Conservation (phyloP, 306 rosid genomes). For the Pyrus pyrifolia region DNA sequence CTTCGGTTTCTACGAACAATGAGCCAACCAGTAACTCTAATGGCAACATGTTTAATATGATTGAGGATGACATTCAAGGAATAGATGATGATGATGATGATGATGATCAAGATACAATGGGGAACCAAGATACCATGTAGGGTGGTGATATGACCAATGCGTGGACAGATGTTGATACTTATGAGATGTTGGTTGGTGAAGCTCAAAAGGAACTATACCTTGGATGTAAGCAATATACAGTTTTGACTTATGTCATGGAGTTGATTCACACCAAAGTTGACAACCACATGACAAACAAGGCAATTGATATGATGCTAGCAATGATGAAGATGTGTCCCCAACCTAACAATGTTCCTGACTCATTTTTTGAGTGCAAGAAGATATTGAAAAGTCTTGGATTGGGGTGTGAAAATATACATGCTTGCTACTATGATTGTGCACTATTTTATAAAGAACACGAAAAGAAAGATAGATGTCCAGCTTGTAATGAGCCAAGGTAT, state of each 20-base stretch:
- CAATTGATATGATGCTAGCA: not conserved
- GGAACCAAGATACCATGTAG: not conserved
- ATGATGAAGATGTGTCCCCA: not conserved
- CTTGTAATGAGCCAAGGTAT: not conserved
- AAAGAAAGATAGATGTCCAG: not conserved
- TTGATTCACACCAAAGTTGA: not conserved
- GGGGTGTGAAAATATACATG: not conserved
- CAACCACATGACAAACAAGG: not conserved
- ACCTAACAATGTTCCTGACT: not conserved
- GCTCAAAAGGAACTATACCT: not conserved
- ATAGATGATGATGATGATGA: not conserved
- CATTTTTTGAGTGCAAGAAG: not conserved
- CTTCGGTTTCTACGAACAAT: not conserved
- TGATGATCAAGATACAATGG: not conserved
- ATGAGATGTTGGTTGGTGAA: not conserved
- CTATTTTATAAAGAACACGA: not conserved
- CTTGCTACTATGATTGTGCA: not conserved
- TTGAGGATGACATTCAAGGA: not conserved
- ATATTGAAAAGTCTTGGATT: not conserved
- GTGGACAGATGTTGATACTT: not conserved
- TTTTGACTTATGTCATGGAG: not conserved
- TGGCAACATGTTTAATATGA: not conserved
- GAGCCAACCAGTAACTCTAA: not conserved
- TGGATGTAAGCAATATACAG: not conserved
- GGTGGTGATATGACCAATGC: not conserved